phyloP scores from a whole-genome alignment of 768 basidiomycete species.

The Termitomyces sp. region DNA sequence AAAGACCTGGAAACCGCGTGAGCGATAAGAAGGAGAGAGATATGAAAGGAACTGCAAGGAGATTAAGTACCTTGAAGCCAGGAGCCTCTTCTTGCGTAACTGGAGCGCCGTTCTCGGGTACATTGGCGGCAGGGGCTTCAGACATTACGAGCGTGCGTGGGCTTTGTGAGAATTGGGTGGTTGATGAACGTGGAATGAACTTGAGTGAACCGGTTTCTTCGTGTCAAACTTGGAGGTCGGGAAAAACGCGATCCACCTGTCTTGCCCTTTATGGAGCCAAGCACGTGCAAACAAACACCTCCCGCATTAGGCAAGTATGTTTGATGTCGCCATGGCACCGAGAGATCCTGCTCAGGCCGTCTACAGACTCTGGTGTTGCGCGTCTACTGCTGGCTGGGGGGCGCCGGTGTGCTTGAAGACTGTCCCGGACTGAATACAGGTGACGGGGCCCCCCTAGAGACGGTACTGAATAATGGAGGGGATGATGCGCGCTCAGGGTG shows the following conservation, averaged over 20 bases:
- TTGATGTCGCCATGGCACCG: slow-evolving; percentile 43
- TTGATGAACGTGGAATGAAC: slow-evolving; percentile 56
- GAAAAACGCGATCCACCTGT: slow-evolving; percentile 29
- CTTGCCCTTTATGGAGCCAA: slow-evolving; percentile 35
- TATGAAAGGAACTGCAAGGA: slow-evolving; percentile 16
- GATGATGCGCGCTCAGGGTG: not conserved
- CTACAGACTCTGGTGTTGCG: not conserved
- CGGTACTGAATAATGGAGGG: not conserved
- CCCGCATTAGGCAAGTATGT: slow-evolving; percentile 23
- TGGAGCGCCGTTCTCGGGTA: slow-evolving; percentile 83
- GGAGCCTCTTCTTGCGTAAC: slow-evolving; percentile 76
- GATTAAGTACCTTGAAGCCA: slow-evolving; percentile 79
- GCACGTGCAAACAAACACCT: slow-evolving; percentile 28
- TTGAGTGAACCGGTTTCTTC: slow-evolving; percentile 81
- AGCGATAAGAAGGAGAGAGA: slow-evolving; percentile 19
- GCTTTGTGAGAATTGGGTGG: slow-evolving; percentile 49
- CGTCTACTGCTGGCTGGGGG: not conserved
- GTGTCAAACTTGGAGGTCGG: slow-evolving; percentile 82
- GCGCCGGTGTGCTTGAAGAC: not conserved
- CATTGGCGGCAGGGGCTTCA: slow-evolving; percentile 85
- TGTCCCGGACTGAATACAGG: not conserved
- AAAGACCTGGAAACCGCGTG: slow-evolving; percentile 62
- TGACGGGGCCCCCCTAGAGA: not conserved
- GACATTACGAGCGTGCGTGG: slow-evolving; percentile 68
- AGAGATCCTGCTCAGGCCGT: no score